Evolutionary conservation across 1,284 basidiomycete genomes (phyloP), one percentile per base, ranked within the genome.

Genomic region (Bondarzewia mesenterica): DNA sequence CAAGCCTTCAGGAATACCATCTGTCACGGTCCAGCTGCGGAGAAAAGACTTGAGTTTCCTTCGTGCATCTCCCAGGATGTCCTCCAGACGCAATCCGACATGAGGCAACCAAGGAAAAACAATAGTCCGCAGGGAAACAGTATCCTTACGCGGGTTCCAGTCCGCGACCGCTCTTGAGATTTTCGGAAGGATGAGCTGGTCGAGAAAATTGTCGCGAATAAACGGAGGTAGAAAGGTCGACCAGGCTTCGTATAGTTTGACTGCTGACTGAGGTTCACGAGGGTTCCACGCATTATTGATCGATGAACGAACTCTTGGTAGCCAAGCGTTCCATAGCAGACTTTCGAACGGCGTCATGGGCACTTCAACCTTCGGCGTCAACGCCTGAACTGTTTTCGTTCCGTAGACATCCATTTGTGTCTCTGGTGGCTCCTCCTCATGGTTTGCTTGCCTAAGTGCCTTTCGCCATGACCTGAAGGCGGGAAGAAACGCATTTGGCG

Each of bases 31-130:
- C 92, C 93, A 96, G n/a, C 68, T 67, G 47, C 91, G 78, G 50
- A 99, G 69, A 46, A 89, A 66, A 45, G 75, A 77, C 62, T 89
- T 86, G 46, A 99, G 71, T 60, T 94, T 89, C 53, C 93, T 74
- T 59, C 85, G 84, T 4, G 92, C 88, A 52, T 95, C 92, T 14
- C 82, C 85, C 7, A 99, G 66, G 6, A 97, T 69, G 12, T 83
- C 81, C 49, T 92, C 87, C 53, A 91, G 68, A 41, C 91, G 72
- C 18, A 88, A 67, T 1, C 89, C 92, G 4, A 97, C 74, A 57
- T 92, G 77, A 1, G 93, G 89, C 42, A 99, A 67, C 96, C 96
- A 99, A 3, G 96, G 96, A 65, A 99, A 96, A 0, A 99, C 80
- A 32, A 99, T 76, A 1, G 78, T 73, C 47, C 89, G 87, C 44